These are phyloP conservation scores for Globisporangium emineosum DNA, from an alignment of 352 stramenopile species.

Conservation along the genomic window DNA sequence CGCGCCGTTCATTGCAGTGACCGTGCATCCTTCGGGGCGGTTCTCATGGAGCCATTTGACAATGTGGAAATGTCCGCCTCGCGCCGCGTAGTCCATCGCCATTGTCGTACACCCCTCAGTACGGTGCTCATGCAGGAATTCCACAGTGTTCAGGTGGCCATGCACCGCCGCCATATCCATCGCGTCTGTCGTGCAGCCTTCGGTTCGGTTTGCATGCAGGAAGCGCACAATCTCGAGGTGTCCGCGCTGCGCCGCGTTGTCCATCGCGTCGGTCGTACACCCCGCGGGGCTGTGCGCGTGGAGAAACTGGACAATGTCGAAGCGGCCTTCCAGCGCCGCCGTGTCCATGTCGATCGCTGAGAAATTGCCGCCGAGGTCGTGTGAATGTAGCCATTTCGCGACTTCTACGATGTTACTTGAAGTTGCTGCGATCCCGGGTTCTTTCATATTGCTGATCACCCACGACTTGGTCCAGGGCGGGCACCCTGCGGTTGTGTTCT, in stretches of 20 bases:
- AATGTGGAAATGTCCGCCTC: constrained; percentile 5
- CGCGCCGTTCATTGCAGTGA: constrained; percentile 14
- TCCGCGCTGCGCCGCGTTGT: constrained; percentile 12
- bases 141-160: constrained; percentile 5
- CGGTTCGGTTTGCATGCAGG: constrained; percentile 8
- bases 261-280: constrained; percentile 18
- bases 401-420: not conserved
- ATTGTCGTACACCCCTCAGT: constrained; percentile 12
- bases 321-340: not conserved
- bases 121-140: constrained; percentile 13
- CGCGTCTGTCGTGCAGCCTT: constrained; percentile 17
- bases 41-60: constrained; percentile 14
- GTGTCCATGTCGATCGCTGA: constrained; percentile 1
- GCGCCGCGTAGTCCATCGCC: constrained; percentile 12
- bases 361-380: constrained; percentile 3
- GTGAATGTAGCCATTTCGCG: constrained; percentile 4
- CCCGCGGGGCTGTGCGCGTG: constrained; percentile 3
- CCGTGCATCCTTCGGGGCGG: constrained; percentile 9
- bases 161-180: constrained; percentile 16
- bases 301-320: constrained; percentile 15
- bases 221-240: constrained; percentile 14
- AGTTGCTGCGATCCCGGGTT: not conserved
- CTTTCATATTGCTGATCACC: constrained; percentile 7
- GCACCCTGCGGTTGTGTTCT: not conserved
- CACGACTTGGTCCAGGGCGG: not conserved